Percentiles rank a stretch among this genome's conserved stretches.
phyloP scores from a whole-genome alignment of 176 grass and related monocot species.

The Oryza punctata region DNA sequence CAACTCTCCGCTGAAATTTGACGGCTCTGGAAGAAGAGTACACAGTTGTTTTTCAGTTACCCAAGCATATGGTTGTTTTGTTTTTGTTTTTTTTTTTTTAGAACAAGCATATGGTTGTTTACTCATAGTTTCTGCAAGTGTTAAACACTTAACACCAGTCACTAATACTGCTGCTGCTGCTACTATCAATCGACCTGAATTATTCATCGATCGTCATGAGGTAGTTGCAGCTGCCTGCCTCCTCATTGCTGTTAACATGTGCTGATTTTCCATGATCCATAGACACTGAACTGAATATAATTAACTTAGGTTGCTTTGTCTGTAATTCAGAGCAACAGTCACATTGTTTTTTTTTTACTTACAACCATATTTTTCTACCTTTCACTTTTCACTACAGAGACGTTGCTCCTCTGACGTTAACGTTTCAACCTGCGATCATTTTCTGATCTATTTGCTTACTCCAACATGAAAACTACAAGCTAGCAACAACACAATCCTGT shows the following conservation, averaged over 20 bases:
- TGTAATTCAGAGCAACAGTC: constrained; percentile 41
- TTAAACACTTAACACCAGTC: no score
- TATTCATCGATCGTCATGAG: neutral
- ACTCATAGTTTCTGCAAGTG: no score
- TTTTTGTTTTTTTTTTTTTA: no score
- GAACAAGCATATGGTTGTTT: no score
- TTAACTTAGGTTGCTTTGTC: constrained; percentile 35
- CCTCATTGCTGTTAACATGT: neutral
- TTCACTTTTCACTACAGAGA: neutral
- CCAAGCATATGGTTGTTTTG: neutral
- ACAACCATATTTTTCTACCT: neutral
- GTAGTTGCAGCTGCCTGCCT: neutral
- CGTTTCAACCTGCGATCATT: neutral
- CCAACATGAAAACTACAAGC: neutral
- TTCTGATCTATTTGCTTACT: neutral
- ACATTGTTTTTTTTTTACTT: neutral
- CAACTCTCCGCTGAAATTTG: neutral
- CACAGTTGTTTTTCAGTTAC: neutral
- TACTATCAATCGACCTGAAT: neutral
- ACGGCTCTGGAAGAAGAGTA: neutral
- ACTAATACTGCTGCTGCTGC: no score
- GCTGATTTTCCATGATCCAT: neutral
- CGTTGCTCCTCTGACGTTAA: neutral
- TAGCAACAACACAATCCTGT: neutral
- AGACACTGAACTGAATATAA: neutral